These are phyloP conservation scores for Diaporthe nobilis DNA, from an alignment of 2,329 filamentous ascomycete species.

Conservation along the genomic window DNA sequence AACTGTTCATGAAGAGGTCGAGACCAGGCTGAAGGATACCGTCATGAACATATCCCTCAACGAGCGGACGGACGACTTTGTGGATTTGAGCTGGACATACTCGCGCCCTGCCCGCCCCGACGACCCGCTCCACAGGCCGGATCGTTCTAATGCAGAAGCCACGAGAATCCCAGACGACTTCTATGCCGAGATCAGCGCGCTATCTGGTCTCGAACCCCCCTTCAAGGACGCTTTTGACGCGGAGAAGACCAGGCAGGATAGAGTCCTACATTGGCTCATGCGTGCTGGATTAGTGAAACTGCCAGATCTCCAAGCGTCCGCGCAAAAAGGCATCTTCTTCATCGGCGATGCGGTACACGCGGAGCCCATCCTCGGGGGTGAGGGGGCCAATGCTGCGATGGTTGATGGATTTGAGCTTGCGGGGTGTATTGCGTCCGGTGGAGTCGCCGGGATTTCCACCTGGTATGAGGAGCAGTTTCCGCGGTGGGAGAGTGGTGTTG, in stretches of 20 bases:
- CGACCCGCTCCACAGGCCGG: conserved; percentile 1
- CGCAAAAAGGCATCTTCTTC: background rate
- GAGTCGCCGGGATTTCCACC: background rate
- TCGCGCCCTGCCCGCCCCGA: background rate
- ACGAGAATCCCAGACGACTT: background rate
- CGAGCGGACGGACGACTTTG: background rate
- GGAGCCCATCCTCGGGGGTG: background rate
- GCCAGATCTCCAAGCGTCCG: background rate
- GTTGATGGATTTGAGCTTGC: background rate
- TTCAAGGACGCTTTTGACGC: background rate
- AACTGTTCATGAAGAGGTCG: background rate
- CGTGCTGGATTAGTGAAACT: background rate
- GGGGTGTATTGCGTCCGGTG: background rate
- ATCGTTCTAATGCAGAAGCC: background rate
- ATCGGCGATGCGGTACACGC: conserved; percentile 2
- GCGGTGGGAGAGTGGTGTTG: background rate
- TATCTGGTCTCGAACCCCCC: background rate
- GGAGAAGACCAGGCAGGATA: background rate
- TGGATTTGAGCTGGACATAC: conserved; percentile 2
- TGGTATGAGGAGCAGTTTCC: background rate
- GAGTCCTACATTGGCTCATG: background rate
- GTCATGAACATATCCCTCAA: background rate
- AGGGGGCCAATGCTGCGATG: background rate
- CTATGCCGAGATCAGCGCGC: background rate
- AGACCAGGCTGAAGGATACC: background rate